Evolutionary conservation across 139 green algal species (phyloP).

Genomic region (Chlorella sorokiniana): DNA sequence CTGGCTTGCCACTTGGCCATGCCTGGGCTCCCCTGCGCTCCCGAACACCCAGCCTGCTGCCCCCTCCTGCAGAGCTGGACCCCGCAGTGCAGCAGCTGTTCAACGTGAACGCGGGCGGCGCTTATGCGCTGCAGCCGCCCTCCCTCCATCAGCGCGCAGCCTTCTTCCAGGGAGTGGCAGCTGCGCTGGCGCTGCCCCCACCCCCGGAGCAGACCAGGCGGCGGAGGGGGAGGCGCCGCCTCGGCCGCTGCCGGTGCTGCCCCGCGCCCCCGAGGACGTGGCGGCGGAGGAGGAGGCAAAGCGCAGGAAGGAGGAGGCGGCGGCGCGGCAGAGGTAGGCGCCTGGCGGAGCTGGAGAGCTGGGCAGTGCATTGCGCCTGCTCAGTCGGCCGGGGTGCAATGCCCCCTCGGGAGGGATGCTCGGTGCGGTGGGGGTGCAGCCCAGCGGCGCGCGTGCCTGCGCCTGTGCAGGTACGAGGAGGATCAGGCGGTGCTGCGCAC

Average conservation of each 20-base stretch:
- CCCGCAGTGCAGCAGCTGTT: conserved; percentile 44
- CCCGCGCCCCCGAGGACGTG: conserved; percentile 39
- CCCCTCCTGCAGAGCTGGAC: conserved; percentile 49
- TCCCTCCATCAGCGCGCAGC: conserved; percentile 19
- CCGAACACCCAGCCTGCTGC: neutral
- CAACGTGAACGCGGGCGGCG: conserved; percentile 23
- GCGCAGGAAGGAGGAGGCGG: conserved; percentile 15
- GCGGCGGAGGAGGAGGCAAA: conserved; percentile 15
- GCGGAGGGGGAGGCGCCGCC: neutral
- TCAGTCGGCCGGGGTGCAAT: too few relatives aligned
- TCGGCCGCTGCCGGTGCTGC: conserved; percentile 29
- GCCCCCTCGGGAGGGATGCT: too few relatives aligned
- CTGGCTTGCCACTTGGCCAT: neutral
- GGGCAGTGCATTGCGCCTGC: too few relatives aligned
- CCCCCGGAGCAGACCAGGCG: conserved; percentile 9
- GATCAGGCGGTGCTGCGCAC: conserved; percentile 60
- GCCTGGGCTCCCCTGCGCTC: neutral
- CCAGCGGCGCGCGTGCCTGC: neutral
- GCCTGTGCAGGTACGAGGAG: conserved; percentile 46
- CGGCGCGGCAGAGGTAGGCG: conserved; percentile 13
- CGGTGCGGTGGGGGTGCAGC: too few relatives aligned
- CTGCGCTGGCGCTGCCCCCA: conserved; percentile 33
- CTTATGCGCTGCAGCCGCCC: conserved; percentile 41
- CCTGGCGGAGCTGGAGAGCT: neutral
- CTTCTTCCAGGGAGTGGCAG: conserved; percentile 47